Base-by-base conservation (phyloP, 306 rosid species). In the Lupinus albus region DNA sequence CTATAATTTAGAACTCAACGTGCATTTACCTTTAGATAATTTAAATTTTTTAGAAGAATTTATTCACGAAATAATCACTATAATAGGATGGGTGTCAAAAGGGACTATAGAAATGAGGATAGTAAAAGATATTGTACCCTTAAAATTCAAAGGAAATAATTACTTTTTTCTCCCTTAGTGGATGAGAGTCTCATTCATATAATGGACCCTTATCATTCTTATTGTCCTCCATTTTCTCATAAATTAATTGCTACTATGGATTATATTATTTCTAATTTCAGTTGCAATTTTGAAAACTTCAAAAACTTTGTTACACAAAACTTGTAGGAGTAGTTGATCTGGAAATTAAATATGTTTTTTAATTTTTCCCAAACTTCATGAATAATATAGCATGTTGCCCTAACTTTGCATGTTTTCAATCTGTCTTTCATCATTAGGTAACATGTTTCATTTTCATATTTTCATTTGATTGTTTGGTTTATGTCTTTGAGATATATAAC, bases 91-190 rank as follows among this genome's bases (percentile, higher is more conserved):
- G n/a, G n/a, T n/a, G n/a, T n/a, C n/a, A n/a, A n/a, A n/a, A n/a
- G n/a, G n/a, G n/a, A n/a, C n/a, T n/a, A 35, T 41, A 32, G 28
- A 42, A 51, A 4, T 45, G 48, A 73, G 60, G 57, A 58, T 8
- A 46, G 47, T 12, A 1, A 45, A 60, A 53, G 9, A 69, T 64
- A 30, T 1, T 30, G n/a, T n/a, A n/a, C n/a, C n/a, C n/a, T n/a
- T n/a, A n/a, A n/a, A n/a, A n/a, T n/a, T n/a, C n/a, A n/a, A n/a
- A n/a, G n/a, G n/a, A n/a, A n/a, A n/a, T n/a, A n/a, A n/a, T n/a
- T n/a, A n/a, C 71, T 83, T 82, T 73, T 80, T 57, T 78, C 79
- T 68, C 68, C 62, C 73, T 56, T 45, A 68, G 76, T n/a, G 65
- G 75, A 76, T 72, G 61, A 64, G n/a, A n/a, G n/a, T n/a, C n/a